These are phyloP conservation scores for Chlamydomonas urium DNA, from an alignment of 139 green algal genomes.

Conservation along the genomic window DNA sequence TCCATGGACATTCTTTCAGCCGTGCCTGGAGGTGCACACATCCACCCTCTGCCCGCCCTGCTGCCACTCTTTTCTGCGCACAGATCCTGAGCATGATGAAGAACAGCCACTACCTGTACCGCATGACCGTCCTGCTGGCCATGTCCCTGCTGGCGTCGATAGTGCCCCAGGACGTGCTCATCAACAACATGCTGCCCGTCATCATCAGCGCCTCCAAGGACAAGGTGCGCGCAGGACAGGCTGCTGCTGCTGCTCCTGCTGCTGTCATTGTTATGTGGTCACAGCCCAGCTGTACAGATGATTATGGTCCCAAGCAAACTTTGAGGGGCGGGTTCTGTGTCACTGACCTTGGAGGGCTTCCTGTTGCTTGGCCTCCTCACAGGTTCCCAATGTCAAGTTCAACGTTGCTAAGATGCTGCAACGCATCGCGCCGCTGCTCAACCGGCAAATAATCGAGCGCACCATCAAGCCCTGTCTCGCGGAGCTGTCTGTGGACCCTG, in stretches of 20 bases:
- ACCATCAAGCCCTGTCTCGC: constrained; percentile 79
- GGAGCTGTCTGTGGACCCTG: constrained; percentile 78
- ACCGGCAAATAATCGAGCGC: constrained; percentile 57
- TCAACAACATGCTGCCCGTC: constrained; percentile 80
- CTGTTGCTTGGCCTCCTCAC: background rate
- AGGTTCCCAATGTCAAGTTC: constrained; percentile 90
- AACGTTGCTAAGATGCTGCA: constrained; percentile 91
- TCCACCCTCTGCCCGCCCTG: too few species aligned
- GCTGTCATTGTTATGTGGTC: too few species aligned
- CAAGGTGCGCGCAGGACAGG: constrained; percentile 59
- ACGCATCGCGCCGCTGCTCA: constrained; percentile 66
- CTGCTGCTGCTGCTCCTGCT: too few species aligned
- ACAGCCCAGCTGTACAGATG: too few species aligned
- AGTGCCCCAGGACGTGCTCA: constrained; percentile 78
- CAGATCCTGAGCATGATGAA: constrained; percentile 20
- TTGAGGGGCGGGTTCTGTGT: too few species aligned
- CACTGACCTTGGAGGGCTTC: too few species aligned
- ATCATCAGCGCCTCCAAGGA: constrained; percentile 79
- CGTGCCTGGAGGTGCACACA: too few species aligned
- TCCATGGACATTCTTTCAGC: too few species aligned
- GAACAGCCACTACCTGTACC: constrained; percentile 90
- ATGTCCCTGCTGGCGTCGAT: constrained; percentile 75
- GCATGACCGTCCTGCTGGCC: constrained; percentile 86
- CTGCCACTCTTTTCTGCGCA: background rate
- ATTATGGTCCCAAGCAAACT: too few species aligned